Evolutionary conservation across 345 rosid genomes (phyloP), one percentile per base, ranked within the genome.

Genomic region (Jatropha curcas): DNA sequence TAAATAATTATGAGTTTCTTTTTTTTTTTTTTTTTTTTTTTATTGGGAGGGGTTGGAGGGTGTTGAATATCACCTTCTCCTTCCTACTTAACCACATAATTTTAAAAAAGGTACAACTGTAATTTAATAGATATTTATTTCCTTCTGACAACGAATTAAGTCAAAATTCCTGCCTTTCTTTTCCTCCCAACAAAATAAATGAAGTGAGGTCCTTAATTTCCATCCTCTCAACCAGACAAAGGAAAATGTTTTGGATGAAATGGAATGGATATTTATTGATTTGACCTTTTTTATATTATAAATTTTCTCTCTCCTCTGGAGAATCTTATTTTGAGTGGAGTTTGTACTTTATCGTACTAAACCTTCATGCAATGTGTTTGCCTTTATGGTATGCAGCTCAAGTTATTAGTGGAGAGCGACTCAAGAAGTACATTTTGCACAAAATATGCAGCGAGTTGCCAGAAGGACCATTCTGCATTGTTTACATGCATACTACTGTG

Each of bases 401-500:
- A 68, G 91, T 86, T 55, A 85, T 95, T 76, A 84, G 85, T 56
- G 95, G 88, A 65, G 97, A 89, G 77, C 79, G 94, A 76, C 84
- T 95, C 67, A 92, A 85, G 87, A 95, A 81, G 86, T 92, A 89
- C 80, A 78, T 92, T 74, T 82, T 83, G 53, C 92, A 85, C 77
- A 95, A 92, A 78, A 84, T 95, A 75, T 74, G 80, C 80, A 88
- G 75, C 22, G 92, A 90, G 74, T 79, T 87, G 73, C 90, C 96
- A 0, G 94, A 90, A 61, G 99, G 97, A 51, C 92, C 97, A 1
- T 89, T 86, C 68, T 87, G 88, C 78, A 83, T 92, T 68, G 93
- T 88, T 75, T 94, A 94, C 79, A 83, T 92, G 87, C 98, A 92
- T 60, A 89, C 85, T 63, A 87, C 87, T 4, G 97, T 89, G 71